These are phyloP conservation scores for Phytophthora cactorum DNA, from an alignment of 352 stramenopile genomes.

Conservation along the genomic window DNA sequence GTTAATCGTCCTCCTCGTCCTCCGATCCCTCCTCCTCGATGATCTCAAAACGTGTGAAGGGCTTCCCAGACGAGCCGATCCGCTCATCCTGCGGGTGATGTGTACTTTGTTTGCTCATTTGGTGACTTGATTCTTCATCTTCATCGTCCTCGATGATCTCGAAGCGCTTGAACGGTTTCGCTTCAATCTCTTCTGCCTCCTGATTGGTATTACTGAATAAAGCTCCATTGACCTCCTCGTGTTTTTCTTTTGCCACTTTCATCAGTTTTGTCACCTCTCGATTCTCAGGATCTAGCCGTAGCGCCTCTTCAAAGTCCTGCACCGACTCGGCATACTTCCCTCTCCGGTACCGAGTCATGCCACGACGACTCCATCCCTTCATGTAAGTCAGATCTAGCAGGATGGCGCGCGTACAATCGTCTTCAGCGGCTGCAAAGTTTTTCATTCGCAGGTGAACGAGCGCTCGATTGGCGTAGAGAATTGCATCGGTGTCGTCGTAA, in stretches of 20 bases:
- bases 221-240: conserved; percentile 66
- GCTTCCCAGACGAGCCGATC: conserved; percentile 20
- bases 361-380: conserved; percentile 89
- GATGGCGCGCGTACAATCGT: conserved; percentile 85
- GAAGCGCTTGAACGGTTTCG: conserved; percentile 66
- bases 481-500: conserved; percentile 75
- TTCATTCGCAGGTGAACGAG: conserved; percentile 82
- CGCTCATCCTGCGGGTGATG: conserved; percentile 8
- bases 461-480: conserved; percentile 90
- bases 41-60: conserved; percentile 73
- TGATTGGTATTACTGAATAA: conserved; percentile 26
- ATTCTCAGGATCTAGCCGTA: conserved; percentile 71
- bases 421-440: conserved; percentile 85
- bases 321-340: conserved; percentile 89
- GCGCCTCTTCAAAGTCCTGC: conserved; percentile 79
- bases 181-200: conserved; percentile 2
- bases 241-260: conserved; percentile 74
- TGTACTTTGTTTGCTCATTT: conserved; percentile 18
- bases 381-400: conserved; percentile 82
- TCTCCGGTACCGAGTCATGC: conserved; percentile 87
- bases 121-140: conserved; percentile 12
- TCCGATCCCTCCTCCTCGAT: conserved; percentile 51
- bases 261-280: conserved; percentile 83
- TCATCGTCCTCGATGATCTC: conserved; percentile 71
- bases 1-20: conserved; percentile 44